These are phyloP conservation scores for Nyssa sinensis DNA, from an alignment of 148 eudicot species.

Conservation along the genomic window DNA sequence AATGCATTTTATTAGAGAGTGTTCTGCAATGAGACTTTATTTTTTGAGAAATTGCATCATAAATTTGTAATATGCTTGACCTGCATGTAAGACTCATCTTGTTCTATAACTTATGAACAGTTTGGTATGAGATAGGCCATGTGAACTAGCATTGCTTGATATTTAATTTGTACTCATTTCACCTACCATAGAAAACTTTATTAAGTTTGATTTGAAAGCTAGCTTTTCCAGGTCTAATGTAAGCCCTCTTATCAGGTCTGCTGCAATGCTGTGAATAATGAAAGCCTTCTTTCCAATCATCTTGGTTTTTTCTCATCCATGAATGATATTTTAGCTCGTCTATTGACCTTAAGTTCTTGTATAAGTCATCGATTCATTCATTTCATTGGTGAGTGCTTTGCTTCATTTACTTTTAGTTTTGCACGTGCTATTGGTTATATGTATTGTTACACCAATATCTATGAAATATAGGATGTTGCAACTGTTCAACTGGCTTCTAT, in stretches of 20 bases:
- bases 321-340: slow-evolving; percentile 65
- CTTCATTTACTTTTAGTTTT: slow-evolving; percentile 5
- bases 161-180: too few species aligned
- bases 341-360: slow-evolving; percentile 59
- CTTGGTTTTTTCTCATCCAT: slow-evolving; percentile 34
- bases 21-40: neutral
- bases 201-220: neutral
- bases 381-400: slow-evolving; percentile 55
- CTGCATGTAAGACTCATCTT: neutral
- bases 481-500: neutral
- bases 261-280: slow-evolving; percentile 19
- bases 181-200: too few species aligned
- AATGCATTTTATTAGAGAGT: too few species aligned
- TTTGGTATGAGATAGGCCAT: neutral
- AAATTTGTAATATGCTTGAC: neutral
- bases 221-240: slow-evolving; percentile 17
- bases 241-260: slow-evolving; percentile 18
- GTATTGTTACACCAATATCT: neutral
- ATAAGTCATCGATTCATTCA: slow-evolving; percentile 47
- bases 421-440: neutral
- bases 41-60: neutral
- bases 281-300: slow-evolving; percentile 19
- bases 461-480: neutral
- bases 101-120: neutral
- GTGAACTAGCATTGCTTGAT: too few species aligned